These are phyloP conservation scores for Cutaneotrichosporon spelunceum DNA, from an alignment of 1,284 basidiomycete species.

Conservation along the genomic window DNA sequence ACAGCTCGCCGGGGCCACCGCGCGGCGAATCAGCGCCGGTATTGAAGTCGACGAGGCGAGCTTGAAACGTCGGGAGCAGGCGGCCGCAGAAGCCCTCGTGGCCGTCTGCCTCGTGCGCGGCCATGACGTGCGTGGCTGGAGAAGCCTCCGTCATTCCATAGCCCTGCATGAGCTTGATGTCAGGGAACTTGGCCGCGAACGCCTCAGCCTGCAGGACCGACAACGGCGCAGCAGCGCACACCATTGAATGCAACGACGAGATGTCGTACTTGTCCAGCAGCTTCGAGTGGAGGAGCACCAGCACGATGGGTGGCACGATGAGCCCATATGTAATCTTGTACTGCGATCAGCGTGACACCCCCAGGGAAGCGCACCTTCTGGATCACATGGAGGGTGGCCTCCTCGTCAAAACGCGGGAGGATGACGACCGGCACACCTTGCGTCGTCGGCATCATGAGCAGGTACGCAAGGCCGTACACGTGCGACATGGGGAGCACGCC, in stretches of 20 bases:
- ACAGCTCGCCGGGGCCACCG: conserved; percentile 71
- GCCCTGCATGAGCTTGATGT: conserved; percentile 41
- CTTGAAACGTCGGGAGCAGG: conserved; percentile 72
- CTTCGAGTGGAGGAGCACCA: conserved; percentile 54
- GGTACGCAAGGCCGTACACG: conserved; percentile 25
- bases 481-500: conserved; percentile 22
- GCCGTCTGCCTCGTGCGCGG: conserved; percentile 31
- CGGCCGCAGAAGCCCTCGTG: conserved; percentile 65
- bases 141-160: conserved; percentile 55
- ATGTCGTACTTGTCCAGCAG: conserved; percentile 68
- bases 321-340: conserved; percentile 64
- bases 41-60: conserved; percentile 60
- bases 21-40: conserved; percentile 52
- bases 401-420: conserved; percentile 61
- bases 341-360: conserved; percentile 48
- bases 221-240: conserved; percentile 80
- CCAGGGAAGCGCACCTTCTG: conserved; percentile 55
- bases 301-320: conserved; percentile 79
- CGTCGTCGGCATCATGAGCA: conserved; percentile 62
- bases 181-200: conserved; percentile 27
- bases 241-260: conserved; percentile 60
- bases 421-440: conserved; percentile 64
- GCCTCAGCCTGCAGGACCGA: conserved; percentile 50
- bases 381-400: conserved; percentile 62
- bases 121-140: conserved; percentile 35